These are phyloP conservation scores for Gymnopilus junonius DNA, from an alignment of 768 basidiomycete genomes.

Conservation along the genomic window DNA sequence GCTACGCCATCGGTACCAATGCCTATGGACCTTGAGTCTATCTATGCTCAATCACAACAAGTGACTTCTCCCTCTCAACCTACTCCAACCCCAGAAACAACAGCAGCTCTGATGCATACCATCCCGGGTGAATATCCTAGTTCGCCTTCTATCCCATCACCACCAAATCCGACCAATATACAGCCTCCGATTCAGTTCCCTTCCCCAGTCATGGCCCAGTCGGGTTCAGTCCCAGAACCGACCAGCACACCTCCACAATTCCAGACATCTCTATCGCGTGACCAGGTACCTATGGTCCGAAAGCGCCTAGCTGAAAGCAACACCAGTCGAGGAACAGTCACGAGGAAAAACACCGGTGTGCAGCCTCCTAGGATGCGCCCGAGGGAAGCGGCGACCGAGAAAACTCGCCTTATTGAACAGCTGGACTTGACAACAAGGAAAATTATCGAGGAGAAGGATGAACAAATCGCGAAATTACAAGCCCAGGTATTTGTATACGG, in stretches of 20 bases:
- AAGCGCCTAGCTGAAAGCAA: background rate
- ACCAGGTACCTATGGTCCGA: background rate
- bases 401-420: conserved; percentile 1
- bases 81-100: too few relatives aligned
- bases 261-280: background rate
- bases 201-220: background rate
- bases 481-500: background rate
- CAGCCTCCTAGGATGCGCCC: background rate
- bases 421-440: background rate
- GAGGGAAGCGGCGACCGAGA: background rate
- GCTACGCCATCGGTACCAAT: background rate
- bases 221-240: background rate
- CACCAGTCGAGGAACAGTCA: background rate
- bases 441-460: background rate
- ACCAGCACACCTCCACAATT: background rate
- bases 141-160: background rate
- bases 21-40: background rate
- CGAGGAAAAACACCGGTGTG: background rate
- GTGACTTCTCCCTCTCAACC: too few relatives aligned
- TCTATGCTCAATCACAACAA: background rate
- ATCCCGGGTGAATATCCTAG: background rate
- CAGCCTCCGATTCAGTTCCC: background rate
- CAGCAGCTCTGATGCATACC: too few relatives aligned
- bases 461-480: background rate
- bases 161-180: background rate